phyloP scores from a whole-genome alignment of 2,329 filamentous ascomycete genomes.

The Madurella mycetomatis region DNA sequence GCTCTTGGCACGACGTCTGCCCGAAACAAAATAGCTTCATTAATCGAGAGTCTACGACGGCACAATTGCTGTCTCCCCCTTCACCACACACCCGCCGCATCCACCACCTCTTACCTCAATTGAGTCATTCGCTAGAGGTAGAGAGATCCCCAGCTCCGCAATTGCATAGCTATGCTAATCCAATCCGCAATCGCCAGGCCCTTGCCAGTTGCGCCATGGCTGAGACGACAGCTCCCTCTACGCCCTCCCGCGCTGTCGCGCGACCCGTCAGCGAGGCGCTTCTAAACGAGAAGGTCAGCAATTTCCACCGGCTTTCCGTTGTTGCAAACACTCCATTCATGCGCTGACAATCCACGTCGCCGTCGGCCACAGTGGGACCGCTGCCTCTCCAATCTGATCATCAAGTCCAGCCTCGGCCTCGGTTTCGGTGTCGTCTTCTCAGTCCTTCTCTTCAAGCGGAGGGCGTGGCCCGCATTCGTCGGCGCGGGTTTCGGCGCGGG shows the following conservation, averaged over 20 bases:
- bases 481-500: conserved; percentile 94
- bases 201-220: conserved; percentile 42
- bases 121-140: conserved; percentile 10
- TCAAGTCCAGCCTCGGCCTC: conserved; percentile 92
- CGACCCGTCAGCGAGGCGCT: conserved; percentile 95
- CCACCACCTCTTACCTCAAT: conserved; percentile 4
- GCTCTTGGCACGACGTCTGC: conserved; percentile 16
- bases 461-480: conserved; percentile 95
- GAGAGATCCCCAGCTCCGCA: background rate
- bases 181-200: background rate
- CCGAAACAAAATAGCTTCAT: conserved; percentile 23
- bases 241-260: conserved; percentile 61
- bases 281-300: conserved; percentile 92
- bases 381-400: conserved; percentile 94
- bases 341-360: background rate
- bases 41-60: conserved; percentile 4
- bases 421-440: conserved; percentile 98
- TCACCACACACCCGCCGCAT: conserved; percentile 6
- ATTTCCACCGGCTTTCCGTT: conserved; percentile 10
- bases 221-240: conserved; percentile 49
- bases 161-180: background rate
- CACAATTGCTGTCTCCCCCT: conserved; percentile 8
- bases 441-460: conserved; percentile 94
- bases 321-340: background rate
- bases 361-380: conserved; percentile 75